Conservation (phyloP, 768 basidiomycete genomes). For the Tricholoma sp. region DNA sequence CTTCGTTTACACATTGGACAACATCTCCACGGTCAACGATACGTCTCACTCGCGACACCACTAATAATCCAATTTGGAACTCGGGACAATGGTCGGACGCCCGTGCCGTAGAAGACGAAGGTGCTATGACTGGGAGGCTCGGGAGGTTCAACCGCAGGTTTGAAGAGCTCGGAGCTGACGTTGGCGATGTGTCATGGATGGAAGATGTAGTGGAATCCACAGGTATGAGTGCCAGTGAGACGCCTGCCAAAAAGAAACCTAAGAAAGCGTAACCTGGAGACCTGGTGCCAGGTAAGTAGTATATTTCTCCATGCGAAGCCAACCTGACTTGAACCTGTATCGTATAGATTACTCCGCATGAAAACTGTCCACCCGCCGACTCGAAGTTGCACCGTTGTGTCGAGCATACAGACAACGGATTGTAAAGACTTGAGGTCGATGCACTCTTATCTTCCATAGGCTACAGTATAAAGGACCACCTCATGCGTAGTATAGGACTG, state of each 20-base stretch:
- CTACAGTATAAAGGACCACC: too few species aligned
- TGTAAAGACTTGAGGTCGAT: too few species aligned
- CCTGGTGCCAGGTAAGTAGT: neutral
- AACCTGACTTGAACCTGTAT: neutral
- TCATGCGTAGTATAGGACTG: too few species aligned
- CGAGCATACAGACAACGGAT: too few species aligned
- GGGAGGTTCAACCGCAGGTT: constrained; percentile 79
- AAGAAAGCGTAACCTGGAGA: too few species aligned
- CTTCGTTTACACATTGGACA: constrained; percentile 82
- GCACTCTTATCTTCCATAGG: too few species aligned
- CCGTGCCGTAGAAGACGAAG: constrained; percentile 59
- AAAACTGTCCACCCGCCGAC: neutral
- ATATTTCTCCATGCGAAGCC: neutral
- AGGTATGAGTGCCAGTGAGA: constrained; percentile 6
- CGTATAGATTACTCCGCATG: neutral
- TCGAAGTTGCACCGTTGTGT: too few species aligned
- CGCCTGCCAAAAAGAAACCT: constrained; percentile 4
- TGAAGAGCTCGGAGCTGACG: constrained; percentile 38
- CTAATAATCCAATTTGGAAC: constrained; percentile 87
- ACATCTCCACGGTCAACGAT: constrained; percentile 80
- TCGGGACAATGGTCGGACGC: constrained; percentile 51
- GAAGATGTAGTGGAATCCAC: constrained; percentile 15
- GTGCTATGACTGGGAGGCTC: constrained; percentile 67
- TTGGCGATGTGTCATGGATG: constrained; percentile 31
- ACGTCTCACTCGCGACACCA: constrained; percentile 79